Percentiles rank a stretch among this genome's conserved stretches.
These are phyloP conservation scores for Debaryomyces singareniensis DNA, from an alignment of 1,139 yeast genomes.

Conservation along the genomic window DNA sequence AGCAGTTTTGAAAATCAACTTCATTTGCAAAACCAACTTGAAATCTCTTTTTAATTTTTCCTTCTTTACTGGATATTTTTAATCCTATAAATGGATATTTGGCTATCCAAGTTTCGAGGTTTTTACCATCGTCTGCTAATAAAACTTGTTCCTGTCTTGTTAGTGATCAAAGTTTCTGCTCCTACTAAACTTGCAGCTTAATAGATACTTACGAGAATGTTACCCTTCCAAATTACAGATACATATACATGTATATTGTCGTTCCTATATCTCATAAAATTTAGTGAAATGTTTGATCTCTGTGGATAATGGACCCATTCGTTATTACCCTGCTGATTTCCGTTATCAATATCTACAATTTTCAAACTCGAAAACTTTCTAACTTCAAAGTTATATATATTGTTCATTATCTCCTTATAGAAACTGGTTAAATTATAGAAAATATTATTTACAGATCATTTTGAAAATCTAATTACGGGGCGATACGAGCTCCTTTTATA, in stretches of 20 bases:
- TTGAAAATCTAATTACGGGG: too few species aligned
- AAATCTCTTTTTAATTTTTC: conserved; percentile 14
- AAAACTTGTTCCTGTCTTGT: conserved; percentile 12
- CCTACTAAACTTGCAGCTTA: background rate
- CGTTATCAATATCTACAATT: background rate
- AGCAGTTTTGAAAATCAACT: conserved; percentile 9
- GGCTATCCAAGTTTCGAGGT: conserved; percentile 13
- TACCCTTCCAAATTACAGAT: conserved; percentile 17
- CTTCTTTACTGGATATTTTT: conserved; percentile 14
- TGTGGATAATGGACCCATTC: conserved; percentile 24
- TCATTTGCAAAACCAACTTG: conserved; percentile 12
- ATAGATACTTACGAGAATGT: conserved; percentile 13
- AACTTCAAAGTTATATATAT: conserved; percentile 4
- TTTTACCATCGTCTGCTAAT: conserved; percentile 8
- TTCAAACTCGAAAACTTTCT: conserved; percentile 6
- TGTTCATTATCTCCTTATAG: conserved; percentile 3
- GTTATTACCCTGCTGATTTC: conserved; percentile 1
- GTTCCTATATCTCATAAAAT: conserved; percentile 8
- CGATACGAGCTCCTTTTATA: too few species aligned
- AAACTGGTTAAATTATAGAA: too few species aligned
- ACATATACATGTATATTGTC: conserved; percentile 6
- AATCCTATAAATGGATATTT: conserved; percentile 20
- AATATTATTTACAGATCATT: too few species aligned
- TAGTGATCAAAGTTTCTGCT: conserved; percentile 5
- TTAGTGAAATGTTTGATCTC: conserved; percentile 16